A percentile compares a stretch with the other conserved stretches of the same genome.
phyloP scores from a whole-genome alignment of 2,329 filamentous ascomycete species.

The Verticillium isaacii region DNA sequence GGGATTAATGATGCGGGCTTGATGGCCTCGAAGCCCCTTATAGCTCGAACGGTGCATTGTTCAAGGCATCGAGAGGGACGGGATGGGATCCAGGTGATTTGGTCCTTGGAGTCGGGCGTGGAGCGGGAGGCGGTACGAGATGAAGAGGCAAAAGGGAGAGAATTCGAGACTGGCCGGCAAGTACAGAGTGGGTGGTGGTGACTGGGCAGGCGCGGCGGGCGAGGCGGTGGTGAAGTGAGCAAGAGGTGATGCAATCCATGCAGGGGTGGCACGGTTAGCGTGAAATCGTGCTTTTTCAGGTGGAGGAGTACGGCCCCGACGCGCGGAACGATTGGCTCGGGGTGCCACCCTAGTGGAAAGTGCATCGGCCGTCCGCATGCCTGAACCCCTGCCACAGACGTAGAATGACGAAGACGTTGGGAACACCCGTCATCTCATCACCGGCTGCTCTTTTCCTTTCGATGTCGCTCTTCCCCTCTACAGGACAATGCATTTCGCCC shows the following conservation, averaged over 20 bases:
- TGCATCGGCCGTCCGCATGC: background rate
- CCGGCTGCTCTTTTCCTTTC: background rate
- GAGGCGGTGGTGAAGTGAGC: slow-evolving; percentile 2
- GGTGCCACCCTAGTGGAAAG: background rate
- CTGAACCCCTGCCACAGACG: background rate
- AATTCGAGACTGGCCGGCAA: background rate
- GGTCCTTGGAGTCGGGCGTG: too few relatives aligned
- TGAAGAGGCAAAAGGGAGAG: background rate
- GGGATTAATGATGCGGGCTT: too few relatives aligned
- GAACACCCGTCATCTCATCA: background rate
- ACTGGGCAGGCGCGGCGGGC: background rate
- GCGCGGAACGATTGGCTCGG: background rate
- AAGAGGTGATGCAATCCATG: slow-evolving; percentile 14
- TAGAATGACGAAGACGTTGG: slow-evolving; percentile 1
- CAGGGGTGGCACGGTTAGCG: slow-evolving; percentile 7
- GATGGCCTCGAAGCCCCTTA: too few relatives aligned
- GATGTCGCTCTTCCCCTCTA: too few relatives aligned
- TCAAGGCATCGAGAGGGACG: too few relatives aligned
- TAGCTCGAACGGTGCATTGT: too few relatives aligned
- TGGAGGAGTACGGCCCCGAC: background rate
- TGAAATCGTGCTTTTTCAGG: background rate
- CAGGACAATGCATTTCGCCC: too few relatives aligned
- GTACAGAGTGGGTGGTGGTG: background rate
- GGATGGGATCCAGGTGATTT: too few relatives aligned
- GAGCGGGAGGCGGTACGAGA: too few relatives aligned